A percentile compares a stretch with the other conserved stretches of the same genome.
Evolutionary conservation across 1,284 basidiomycete species (phyloP).

Genomic region (Trichosporon faecale): DNA sequence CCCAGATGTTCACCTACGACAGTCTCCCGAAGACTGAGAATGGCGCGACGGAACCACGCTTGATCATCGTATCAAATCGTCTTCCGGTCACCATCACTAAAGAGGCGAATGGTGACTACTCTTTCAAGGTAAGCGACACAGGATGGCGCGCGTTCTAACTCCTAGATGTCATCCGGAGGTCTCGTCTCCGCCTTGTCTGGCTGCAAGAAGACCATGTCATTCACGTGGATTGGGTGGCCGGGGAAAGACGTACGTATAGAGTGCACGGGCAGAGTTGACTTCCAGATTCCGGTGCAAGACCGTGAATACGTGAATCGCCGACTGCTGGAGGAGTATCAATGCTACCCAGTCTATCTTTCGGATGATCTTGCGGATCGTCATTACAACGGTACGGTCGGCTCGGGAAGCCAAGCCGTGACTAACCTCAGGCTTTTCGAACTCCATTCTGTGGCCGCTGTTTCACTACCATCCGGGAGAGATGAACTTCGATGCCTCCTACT

Average conservation of each 20-base stretch:
- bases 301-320: constrained; percentile 78
- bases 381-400: constrained; percentile 68
- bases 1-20: constrained; percentile 8
- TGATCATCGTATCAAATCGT: constrained; percentile 94
- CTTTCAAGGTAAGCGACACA: constrained; percentile 64
- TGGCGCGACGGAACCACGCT: constrained; percentile 56
- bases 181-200: constrained; percentile 90
- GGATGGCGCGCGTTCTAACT: too few species aligned
- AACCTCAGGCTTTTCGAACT: constrained; percentile 76
- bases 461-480: constrained; percentile 99
- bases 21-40: constrained; percentile 16
- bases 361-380: constrained; percentile 96
- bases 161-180: constrained; percentile 83
- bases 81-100: constrained; percentile 89
- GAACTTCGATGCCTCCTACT: constrained; percentile 98
- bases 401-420: neutral
- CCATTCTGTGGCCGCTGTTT: constrained; percentile 98
- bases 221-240: constrained; percentile 91
- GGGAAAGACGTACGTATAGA: constrained; percentile 49
- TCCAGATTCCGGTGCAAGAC: constrained; percentile 83
- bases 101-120: constrained; percentile 80
- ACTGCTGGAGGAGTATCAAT: constrained; percentile 90
- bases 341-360: constrained; percentile 94
- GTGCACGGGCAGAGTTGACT: neutral
- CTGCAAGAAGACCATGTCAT: constrained; percentile 92